Evolutionary conservation across 2,329 filamentous ascomycete species (phyloP).

Genomic region (Sclerotinia nivalis): DNA sequence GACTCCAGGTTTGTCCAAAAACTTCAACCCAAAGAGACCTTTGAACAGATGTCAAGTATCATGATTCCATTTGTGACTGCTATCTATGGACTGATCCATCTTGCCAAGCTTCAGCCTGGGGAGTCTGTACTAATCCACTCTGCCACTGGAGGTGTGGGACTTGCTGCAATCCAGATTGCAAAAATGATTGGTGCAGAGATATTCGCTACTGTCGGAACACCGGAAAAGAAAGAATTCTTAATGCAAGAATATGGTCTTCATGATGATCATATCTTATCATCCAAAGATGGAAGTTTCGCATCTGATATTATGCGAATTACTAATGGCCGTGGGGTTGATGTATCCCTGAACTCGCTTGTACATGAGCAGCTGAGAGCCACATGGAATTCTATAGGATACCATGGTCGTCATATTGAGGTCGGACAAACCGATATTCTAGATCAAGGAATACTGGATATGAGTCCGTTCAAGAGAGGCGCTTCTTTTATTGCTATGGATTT

Average conservation of each 20-base stretch:
- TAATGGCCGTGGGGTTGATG: constrained; percentile 34
- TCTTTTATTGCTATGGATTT: constrained; percentile 23
- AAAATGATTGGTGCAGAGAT: constrained; percentile 43
- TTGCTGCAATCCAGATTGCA: constrained; percentile 38
- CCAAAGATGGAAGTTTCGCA: constrained; percentile 43
- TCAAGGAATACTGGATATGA: constrained; percentile 8
- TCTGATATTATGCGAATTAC: constrained; percentile 38
- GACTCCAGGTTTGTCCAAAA: constrained; percentile 32
- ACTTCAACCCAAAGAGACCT: constrained; percentile 30
- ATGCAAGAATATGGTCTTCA: constrained; percentile 43
- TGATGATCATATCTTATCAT: constrained; percentile 44
- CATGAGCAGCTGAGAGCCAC: constrained; percentile 33
- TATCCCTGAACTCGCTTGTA: constrained; percentile 36
- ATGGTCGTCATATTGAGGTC: constrained; percentile 44
- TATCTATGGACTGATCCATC: constrained; percentile 46
- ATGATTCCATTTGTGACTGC: constrained; percentile 42
- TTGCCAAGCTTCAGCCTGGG: constrained; percentile 44
- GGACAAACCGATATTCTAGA: constrained; percentile 36
- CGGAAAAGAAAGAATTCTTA: constrained; percentile 45
- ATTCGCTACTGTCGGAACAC: constrained; percentile 46
- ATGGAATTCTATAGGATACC: constrained; percentile 42
- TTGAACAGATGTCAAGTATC: constrained; percentile 34
- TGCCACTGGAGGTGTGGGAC: constrained; percentile 31
- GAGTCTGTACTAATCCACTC: constrained; percentile 34
- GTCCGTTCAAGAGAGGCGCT: constrained; percentile 8